phyloP scores from a whole-genome alignment of 768 basidiomycete species.

The Mycena metata region DNA sequence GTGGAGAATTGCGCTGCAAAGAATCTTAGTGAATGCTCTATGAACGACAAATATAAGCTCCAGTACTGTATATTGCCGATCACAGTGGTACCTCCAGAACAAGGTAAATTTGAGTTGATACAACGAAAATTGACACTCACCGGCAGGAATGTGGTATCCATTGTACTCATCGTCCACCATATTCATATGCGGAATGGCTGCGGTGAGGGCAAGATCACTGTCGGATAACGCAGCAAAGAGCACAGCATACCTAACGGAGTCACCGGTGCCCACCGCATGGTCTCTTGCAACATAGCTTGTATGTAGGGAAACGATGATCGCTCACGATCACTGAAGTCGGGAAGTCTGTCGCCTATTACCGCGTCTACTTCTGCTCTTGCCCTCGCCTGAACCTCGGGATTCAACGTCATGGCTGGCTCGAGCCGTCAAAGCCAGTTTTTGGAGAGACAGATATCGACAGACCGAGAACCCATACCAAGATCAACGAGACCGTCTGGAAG shows the following conservation, averaged over 20 bases:
- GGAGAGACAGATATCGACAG: not conserved
- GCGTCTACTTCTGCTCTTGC: constrained; percentile 61
- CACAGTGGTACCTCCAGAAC: constrained; percentile 4
- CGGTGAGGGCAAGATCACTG: not conserved
- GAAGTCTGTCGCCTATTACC: constrained; percentile 56
- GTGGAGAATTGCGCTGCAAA: constrained; percentile 60
- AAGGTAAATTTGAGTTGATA: not conserved
- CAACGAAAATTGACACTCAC: constrained; percentile 8
- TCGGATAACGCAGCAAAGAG: not conserved
- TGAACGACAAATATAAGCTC: not conserved
- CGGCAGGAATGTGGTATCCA: constrained; percentile 48
- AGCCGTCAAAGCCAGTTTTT: not conserved
- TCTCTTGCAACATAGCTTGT: constrained; percentile 59
- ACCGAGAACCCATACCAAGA: constrained; percentile 15
- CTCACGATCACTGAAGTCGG: constrained; percentile 57
- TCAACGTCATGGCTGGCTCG: constrained; percentile 47
- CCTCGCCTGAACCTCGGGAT: constrained; percentile 57
- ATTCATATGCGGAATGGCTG: constrained; percentile 52
- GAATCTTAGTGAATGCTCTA: not conserved
- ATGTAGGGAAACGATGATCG: constrained; percentile 54
- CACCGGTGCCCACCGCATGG: constrained; percentile 57
- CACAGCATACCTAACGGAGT: constrained; percentile 41
- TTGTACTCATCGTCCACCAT: constrained; percentile 51
- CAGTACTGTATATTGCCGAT: constrained; percentile 11
- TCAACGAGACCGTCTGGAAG: constrained; percentile 1